Evolutionary conservation across 805 yeast species (phyloP), one percentile per base, ranked within the genome.

Genomic region (Myxozyma nipponensis): DNA sequence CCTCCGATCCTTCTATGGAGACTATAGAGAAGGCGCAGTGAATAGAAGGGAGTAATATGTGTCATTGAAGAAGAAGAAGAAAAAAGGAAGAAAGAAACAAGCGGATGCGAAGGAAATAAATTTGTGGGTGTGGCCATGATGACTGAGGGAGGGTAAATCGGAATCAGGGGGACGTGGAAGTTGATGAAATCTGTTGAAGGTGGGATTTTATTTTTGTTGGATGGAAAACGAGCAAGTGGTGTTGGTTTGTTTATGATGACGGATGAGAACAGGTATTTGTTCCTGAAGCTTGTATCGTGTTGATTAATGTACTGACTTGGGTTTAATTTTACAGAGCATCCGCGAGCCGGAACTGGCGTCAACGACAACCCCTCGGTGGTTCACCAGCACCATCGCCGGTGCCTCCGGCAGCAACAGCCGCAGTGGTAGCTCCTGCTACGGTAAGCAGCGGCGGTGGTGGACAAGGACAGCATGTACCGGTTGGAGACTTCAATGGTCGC

Each of bases 301-400:
- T n/a, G n/a, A n/a, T n/a, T n/a, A n/a, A n/a, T n/a, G n/a, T n/a
- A n/a, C n/a, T n/a, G n/a, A n/a, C n/a, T n/a, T n/a, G n/a, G n/a
- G n/a, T n/a, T n/a, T n/a, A n/a, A n/a, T n/a, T n/a, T n/a, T n/a
- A n/a, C 7, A 28, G 32, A 28, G 32, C 32, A 28, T 13, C 37
- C 19, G 26, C 36, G 24, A 47, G 30, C 42, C 19, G 36, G 23
- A 48, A 43, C 34, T 54, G 58, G 58, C 56, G 58, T 7, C 58
- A 55, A 30, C 49, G 57, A 2, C 43, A 41, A 18, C 32, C 13
- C 7, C 32, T n/a, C 15, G 15, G 19, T n/a, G 15, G 19, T n/a
- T 6, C 38, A 35, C 6, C 38, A 35, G 15, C 38, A 35, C 6
- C 21, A 13, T n/a, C 38, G 15, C 17, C 38, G 9, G 38, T 17